Percentiles rank a stretch among this genome's conserved stretches.
Evolutionary conservation across 2,329 filamentous ascomycete genomes (phyloP).

Genomic region (Fusarium sp.): DNA sequence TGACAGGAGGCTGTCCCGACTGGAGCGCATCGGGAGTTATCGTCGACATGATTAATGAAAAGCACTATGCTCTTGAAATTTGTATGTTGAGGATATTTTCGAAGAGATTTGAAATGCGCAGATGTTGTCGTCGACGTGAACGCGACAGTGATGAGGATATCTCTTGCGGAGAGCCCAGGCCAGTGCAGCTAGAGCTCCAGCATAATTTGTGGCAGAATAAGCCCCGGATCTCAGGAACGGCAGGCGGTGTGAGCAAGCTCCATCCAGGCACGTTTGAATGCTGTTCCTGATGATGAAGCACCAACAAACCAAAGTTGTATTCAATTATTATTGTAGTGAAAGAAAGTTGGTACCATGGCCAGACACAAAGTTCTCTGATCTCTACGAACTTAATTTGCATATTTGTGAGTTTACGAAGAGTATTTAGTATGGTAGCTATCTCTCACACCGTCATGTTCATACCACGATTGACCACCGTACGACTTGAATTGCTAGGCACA

Average conservation of each 20-base stretch:
- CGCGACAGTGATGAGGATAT: constrained; percentile 19
- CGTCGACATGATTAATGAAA: constrained; percentile 75
- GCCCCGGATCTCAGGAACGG: background rate
- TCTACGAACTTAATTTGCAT: background rate
- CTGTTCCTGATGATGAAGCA: background rate
- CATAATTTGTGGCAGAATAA: constrained; percentile 36
- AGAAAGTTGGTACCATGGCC: too few relatives aligned
- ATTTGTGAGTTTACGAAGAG: background rate
- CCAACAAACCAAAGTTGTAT: background rate
- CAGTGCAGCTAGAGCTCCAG: constrained; percentile 26
- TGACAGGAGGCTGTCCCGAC: constrained; percentile 81
- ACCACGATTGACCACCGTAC: background rate
- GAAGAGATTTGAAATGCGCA: background rate
- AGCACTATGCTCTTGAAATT: background rate
- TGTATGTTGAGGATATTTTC: background rate
- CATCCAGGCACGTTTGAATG: background rate
- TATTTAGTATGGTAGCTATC: background rate
- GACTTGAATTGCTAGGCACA: background rate
- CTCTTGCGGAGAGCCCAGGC: constrained; percentile 13
- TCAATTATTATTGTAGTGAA: background rate
- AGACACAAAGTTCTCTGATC: background rate
- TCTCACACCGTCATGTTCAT: background rate
- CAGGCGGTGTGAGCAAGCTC: constrained; percentile 24
- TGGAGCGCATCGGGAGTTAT: constrained; percentile 81
- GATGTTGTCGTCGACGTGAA: constrained; percentile 3